A percentile compares a stretch with the other conserved stretches of the same genome.
Evolutionary conservation across 176 grass and related monocot genomes (phyloP).

Genomic region (Rhynchospora breviuscula): DNA sequence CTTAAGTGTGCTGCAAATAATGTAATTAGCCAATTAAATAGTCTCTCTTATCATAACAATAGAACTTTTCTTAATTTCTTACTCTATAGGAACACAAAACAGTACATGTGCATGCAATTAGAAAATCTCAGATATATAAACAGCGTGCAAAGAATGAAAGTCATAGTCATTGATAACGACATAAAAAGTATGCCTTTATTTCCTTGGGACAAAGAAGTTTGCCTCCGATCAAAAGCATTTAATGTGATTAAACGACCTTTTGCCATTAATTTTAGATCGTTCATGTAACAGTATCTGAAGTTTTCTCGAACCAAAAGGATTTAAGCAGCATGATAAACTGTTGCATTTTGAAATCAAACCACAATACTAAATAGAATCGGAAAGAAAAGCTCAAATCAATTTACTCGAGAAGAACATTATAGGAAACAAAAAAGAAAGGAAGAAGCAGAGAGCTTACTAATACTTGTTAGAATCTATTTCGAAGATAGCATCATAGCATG

Average conservation of each 20-base stretch:
- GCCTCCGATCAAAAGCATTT: background rate
- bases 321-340: background rate
- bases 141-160: background rate
- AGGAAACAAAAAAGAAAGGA: background rate
- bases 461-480: background rate
- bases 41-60: background rate
- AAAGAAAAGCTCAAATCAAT: background rate
- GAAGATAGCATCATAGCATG: background rate
- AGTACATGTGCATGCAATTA: background rate
- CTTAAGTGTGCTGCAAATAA: conserved; percentile 16
- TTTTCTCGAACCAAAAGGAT: background rate
- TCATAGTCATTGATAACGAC: background rate
- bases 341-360: background rate
- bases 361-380: background rate
- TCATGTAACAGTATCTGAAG: background rate
- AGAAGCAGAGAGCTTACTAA: background rate
- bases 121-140: background rate
- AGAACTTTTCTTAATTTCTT: background rate
- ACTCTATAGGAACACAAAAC: background rate
- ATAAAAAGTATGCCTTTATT: too few relatives aligned
- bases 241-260: background rate
- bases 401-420: background rate
- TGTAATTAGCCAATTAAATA: background rate
- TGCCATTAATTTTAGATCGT: background rate
- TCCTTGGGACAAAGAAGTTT: background rate